phyloP scores from a whole-genome alignment of 257 asterid genomes.

The Nicotiana paniculata region DNA sequence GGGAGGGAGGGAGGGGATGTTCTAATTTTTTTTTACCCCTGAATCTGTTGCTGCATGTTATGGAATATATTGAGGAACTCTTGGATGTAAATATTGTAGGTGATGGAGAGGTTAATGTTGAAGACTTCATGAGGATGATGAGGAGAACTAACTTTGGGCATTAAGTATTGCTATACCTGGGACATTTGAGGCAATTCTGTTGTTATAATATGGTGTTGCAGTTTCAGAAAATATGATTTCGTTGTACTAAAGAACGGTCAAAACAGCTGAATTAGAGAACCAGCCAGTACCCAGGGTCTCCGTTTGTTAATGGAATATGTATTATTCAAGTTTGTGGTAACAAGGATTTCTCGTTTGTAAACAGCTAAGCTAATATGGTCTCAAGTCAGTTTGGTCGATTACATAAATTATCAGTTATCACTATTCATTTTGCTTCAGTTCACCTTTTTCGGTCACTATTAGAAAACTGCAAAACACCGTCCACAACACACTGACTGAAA shows the following conservation, averaged over 20 bases:
- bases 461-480: too few relatives aligned
- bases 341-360: neutral
- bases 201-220: neutral
- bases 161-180: conserved; percentile 8
- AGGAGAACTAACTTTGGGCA: conserved; percentile 74
- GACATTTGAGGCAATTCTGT: neutral
- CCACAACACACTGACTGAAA: too few relatives aligned
- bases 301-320: neutral
- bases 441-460: too few relatives aligned
- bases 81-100: conserved; percentile 38
- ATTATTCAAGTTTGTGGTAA: neutral
- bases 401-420: too few relatives aligned
- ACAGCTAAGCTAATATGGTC: too few relatives aligned
- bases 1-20: too few relatives aligned
- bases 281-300: neutral
- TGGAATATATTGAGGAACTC: neutral
- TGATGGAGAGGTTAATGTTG: conserved; percentile 83
- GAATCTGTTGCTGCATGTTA: neutral
- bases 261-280: neutral
- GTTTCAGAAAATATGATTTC: neutral
- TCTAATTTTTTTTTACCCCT: neutral
- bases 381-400: too few relatives aligned
- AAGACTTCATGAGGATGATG: conserved; percentile 94
- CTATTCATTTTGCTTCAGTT: too few relatives aligned
- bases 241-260: neutral